These are phyloP conservation scores for Wickerhamiella brachini DNA, from an alignment of 805 yeast species.

Conservation along the genomic window DNA sequence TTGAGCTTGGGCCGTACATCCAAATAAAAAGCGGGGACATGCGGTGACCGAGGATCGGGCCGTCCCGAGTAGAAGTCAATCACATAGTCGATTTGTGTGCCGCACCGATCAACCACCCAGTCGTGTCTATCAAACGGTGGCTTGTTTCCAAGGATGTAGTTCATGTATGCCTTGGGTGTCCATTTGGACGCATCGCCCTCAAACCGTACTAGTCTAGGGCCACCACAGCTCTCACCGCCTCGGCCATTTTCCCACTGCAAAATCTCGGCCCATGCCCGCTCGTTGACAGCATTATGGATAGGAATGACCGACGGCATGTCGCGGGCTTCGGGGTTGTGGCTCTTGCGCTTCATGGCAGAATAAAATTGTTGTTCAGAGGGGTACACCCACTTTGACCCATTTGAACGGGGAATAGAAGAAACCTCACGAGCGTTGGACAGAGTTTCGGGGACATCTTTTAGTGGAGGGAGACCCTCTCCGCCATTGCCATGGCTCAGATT, in stretches of 20 bases:
- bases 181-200: slow-evolving; percentile 76
- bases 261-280: slow-evolving; percentile 80
- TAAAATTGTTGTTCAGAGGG: slow-evolving; percentile 92
- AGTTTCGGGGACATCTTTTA: slow-evolving; percentile 18
- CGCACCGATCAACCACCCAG: slow-evolving; percentile 82
- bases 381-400: slow-evolving; percentile 70
- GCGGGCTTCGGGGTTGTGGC: slow-evolving; percentile 65
- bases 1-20: slow-evolving; percentile 91
- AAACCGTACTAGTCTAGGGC: slow-evolving; percentile 70
- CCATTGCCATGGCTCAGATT: slow-evolving; percentile 18
- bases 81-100: slow-evolving; percentile 70
- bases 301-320: slow-evolving; percentile 92
- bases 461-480: slow-evolving; percentile 24
- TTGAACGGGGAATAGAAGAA: slow-evolving; percentile 74
- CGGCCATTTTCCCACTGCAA: slow-evolving; percentile 56
- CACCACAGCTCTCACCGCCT: slow-evolving; percentile 47
- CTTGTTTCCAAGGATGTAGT: slow-evolving; percentile 49
- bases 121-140: slow-evolving; percentile 94
- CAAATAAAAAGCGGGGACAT: slow-evolving; percentile 49
- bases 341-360: slow-evolving; percentile 85
- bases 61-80: slow-evolving; percentile 75
- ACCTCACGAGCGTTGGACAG: slow-evolving; percentile 65
- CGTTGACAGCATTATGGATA: slow-evolving; percentile 86
- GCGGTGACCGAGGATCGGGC: slow-evolving; percentile 32
- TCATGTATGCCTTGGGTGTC: slow-evolving; percentile 77